phyloP scores from a whole-genome alignment of 2,329 filamentous ascomycete species.

The Aureobasidium melanogenum region DNA sequence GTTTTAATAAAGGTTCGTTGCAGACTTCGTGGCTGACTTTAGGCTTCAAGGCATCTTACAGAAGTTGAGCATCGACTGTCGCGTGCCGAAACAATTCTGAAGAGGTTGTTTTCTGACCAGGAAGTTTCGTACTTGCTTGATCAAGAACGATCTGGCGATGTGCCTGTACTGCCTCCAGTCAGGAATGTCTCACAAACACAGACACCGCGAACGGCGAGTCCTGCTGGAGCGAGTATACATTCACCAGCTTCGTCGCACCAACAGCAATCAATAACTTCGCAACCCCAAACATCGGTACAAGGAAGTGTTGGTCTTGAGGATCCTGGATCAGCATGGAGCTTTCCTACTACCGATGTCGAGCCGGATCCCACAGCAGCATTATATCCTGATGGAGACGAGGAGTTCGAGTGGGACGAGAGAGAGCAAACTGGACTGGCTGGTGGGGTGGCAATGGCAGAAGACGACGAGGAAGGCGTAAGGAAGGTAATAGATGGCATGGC shows the following conservation, averaged over 20 bases:
- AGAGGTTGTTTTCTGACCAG: slow-evolving; percentile 3
- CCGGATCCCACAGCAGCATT: neutral
- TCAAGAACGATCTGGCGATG: slow-evolving; percentile 6
- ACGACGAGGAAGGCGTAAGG: slow-evolving; percentile 7
- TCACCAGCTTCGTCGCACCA: neutral
- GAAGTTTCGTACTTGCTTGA: slow-evolving; percentile 10
- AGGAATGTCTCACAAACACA: neutral
- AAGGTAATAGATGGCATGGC: slow-evolving; percentile 25
- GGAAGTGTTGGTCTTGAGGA: neutral
- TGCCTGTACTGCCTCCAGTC: neutral
- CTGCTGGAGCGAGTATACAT: neutral
- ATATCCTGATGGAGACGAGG: slow-evolving; percentile 2
- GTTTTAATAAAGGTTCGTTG: neutral
- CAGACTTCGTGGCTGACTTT: neutral
- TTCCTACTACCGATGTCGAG: neutral
- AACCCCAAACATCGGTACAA: neutral
- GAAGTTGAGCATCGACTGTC: slow-evolving; percentile 10
- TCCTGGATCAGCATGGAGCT: neutral
- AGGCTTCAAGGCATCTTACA: neutral
- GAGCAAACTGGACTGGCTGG: slow-evolving; percentile 6
- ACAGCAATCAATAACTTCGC: neutral
- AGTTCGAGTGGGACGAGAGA: slow-evolving; percentile 12
- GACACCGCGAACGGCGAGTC: neutral
- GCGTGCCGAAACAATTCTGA: slow-evolving; percentile 6
- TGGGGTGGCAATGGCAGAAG: neutral